These are phyloP conservation scores for Ophiostoma tasmaniense DNA, from an alignment of 2,329 filamentous ascomycete genomes.

Conservation along the genomic window DNA sequence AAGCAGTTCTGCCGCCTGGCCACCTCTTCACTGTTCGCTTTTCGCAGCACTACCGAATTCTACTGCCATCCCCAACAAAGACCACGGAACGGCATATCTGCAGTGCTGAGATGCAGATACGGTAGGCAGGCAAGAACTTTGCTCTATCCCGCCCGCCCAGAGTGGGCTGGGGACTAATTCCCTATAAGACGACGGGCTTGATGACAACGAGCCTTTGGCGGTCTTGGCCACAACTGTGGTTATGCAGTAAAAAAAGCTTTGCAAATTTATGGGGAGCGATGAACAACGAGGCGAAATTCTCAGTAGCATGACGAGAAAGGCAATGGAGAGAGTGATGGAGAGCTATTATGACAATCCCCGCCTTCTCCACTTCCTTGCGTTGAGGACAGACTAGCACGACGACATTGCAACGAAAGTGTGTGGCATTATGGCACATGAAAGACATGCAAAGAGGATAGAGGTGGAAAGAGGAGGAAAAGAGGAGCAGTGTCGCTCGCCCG, in stretches of 20 bases:
- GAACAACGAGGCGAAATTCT: neutral
- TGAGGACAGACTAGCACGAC: neutral
- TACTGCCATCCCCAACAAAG: neutral
- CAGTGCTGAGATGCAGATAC: neutral
- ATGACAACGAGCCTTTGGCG: neutral
- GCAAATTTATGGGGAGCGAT: neutral
- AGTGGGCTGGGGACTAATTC: neutral
- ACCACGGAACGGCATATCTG: neutral
- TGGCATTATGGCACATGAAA: neutral
- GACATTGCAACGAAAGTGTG: neutral
- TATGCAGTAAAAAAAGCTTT: neutral
- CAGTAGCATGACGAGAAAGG: neutral
- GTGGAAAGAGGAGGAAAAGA: neutral
- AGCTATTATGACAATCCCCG: conserved; percentile 9
- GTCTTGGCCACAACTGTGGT: neutral
- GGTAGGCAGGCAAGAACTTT: neutral
- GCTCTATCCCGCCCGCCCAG: neutral
- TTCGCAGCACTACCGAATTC: no score
- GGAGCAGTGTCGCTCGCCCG: neutral
- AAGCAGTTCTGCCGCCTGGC: neutral
- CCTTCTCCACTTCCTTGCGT: conserved; percentile 14
- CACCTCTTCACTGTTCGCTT: no score
- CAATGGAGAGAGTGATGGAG: conserved; percentile 3
- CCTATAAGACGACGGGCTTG: neutral
- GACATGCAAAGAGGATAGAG: neutral